Evolutionary conservation across 2,329 filamentous ascomycete species (phyloP).

Genomic region (Pseudogymnoascus sp.): DNA sequence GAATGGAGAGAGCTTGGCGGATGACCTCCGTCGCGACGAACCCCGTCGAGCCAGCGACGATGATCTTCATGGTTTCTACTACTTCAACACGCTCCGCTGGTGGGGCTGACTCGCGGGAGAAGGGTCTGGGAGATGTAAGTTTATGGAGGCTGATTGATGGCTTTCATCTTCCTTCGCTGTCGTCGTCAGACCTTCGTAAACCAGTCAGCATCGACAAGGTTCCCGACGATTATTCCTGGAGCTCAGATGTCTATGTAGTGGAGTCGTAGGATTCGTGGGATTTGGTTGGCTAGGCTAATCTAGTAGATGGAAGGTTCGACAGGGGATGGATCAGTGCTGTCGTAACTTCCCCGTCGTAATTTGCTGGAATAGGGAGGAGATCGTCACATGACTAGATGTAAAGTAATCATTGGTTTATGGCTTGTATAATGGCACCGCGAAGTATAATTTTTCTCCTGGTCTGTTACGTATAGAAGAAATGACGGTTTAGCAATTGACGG

Average conservation of each 20-base stretch:
- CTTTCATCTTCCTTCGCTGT: background rate
- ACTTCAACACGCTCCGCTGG: background rate
- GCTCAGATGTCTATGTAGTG: background rate
- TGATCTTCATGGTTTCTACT: conserved; percentile 29
- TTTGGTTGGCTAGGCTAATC: background rate
- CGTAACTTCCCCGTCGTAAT: background rate
- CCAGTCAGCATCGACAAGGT: background rate
- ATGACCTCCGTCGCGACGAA: conserved; percentile 32
- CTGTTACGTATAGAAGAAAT: background rate
- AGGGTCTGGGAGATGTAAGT: background rate
- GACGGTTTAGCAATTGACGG: background rate
- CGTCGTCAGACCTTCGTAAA: background rate
- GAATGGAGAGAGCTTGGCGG: conserved; percentile 27
- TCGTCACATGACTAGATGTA: background rate
- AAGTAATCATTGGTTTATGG: background rate
- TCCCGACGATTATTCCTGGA: background rate
- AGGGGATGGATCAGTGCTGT: background rate
- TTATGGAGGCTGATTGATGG: background rate
- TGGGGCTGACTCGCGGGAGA: background rate
- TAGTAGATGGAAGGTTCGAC: background rate
- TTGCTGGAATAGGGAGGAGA: background rate
- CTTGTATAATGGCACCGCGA: background rate
- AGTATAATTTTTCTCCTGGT: background rate
- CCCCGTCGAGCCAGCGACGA: conserved; percentile 30
- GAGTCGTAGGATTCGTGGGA: background rate